Conservation (phyloP, 2,329 filamentous ascomycete species). For the Torrubiella hemipterigena region DNA sequence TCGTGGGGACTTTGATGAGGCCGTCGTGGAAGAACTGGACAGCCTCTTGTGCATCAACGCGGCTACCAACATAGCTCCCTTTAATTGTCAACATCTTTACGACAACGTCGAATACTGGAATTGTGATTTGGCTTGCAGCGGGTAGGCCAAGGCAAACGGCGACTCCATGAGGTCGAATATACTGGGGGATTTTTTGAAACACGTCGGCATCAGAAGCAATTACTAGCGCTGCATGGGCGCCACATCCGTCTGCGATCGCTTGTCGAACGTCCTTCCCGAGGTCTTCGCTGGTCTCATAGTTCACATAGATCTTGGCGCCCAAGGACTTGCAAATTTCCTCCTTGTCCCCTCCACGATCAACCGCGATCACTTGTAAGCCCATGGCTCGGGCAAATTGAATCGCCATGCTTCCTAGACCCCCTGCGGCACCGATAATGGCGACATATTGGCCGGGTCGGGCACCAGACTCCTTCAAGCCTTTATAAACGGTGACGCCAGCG, state of each 20-base stretch:
- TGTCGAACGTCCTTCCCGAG: conserved; percentile 76
- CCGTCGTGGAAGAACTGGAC: conserved; percentile 81
- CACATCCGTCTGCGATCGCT: conserved; percentile 66
- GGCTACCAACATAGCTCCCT: conserved; percentile 88
- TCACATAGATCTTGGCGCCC: conserved; percentile 63
- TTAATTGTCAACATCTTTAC: conserved; percentile 85
- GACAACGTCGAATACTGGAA: conserved; percentile 83
- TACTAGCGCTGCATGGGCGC: conserved; percentile 77
- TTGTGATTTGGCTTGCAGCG: conserved; percentile 63
- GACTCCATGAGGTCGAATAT: conserved; percentile 70
- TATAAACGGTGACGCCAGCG: conserved; percentile 81
- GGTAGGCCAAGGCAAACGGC: conserved; percentile 88
- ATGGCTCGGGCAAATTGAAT: conserved; percentile 73
- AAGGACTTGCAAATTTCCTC: conserved; percentile 54
- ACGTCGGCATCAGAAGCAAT: conserved; percentile 82
- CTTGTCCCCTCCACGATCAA: conserved; percentile 73
- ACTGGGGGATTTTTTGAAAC: conserved; percentile 87
- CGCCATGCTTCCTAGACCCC: conserved; percentile 59
- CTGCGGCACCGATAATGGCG: conserved; percentile 77
- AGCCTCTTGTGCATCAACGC: conserved; percentile 77
- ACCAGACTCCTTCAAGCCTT: conserved; percentile 77
- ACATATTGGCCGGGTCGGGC: conserved; percentile 64
- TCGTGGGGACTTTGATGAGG: conserved; percentile 77
- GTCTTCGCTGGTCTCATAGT: conserved; percentile 67
- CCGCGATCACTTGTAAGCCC: conserved; percentile 60